Evolutionary conservation across 2,329 filamentous ascomycete genomes (phyloP).

Genomic region (Metarhizium robertsii): DNA sequence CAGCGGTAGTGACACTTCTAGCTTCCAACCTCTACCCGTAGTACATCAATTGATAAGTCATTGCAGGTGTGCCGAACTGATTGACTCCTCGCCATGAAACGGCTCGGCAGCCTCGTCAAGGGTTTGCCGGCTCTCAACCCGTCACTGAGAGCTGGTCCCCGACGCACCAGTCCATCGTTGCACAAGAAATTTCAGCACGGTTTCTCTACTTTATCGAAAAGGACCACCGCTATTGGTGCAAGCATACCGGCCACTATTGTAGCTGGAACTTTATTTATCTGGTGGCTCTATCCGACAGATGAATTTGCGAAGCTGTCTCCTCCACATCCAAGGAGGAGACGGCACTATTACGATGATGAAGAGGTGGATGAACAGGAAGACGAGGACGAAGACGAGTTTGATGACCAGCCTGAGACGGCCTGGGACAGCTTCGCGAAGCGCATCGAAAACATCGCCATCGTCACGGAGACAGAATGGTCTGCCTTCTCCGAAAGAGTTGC

Average conservation of each 20-base stretch:
- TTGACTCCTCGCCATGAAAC: slow-evolving; percentile 7
- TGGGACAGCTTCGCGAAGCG: slow-evolving; percentile 38
- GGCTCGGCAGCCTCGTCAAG: slow-evolving; percentile 6
- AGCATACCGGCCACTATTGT: slow-evolving; percentile 23
- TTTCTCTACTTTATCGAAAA: slow-evolving; percentile 3
- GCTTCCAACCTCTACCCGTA: background rate
- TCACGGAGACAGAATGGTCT: slow-evolving; percentile 46
- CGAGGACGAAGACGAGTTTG: slow-evolving; percentile 7
- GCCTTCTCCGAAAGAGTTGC: slow-evolving; percentile 50
- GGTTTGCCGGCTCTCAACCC: slow-evolving; percentile 4
- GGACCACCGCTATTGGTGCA: background rate
- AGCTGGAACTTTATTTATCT: slow-evolving; percentile 28
- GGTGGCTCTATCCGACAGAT: slow-evolving; percentile 34
- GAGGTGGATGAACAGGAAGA: slow-evolving; percentile 11
- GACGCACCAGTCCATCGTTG: background rate
- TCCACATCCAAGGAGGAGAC: slow-evolving; percentile 6
- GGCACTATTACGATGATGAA: background rate
- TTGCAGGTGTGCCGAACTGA: background rate
- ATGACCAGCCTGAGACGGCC: slow-evolving; percentile 26
- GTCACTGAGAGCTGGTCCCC: background rate
- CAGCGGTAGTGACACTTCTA: background rate
- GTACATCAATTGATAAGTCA: background rate
- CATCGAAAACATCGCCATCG: slow-evolving; percentile 44
- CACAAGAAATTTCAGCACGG: background rate
- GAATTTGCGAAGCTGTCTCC: slow-evolving; percentile 29